These are phyloP conservation scores for Malus hybrid DNA, from an alignment of 331 rosid genomes.

Conservation along the genomic window DNA sequence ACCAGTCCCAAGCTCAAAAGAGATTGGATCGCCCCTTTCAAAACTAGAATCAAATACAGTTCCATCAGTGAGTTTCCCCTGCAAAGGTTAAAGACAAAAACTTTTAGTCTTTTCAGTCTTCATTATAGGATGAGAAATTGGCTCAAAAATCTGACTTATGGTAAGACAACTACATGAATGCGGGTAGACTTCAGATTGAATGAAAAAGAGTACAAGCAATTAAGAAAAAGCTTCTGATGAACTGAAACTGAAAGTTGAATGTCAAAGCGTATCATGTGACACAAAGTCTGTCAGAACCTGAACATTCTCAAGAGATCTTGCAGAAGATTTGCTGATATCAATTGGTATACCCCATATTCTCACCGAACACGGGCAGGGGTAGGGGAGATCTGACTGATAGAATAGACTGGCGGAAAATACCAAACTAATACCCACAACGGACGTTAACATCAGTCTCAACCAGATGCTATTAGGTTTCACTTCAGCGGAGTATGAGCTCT, in stretches of 20 bases:
- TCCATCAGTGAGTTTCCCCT: slow-evolving; percentile 97
- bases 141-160: not conserved
- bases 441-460: not conserved
- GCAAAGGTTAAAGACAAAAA: slow-evolving; percentile 15
- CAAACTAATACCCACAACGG: not conserved
- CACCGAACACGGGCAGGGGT: not conserved
- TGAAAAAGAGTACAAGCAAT: not conserved
- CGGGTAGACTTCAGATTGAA: not conserved
- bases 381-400: not conserved
- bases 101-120: not conserved
- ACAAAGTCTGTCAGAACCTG: not conserved
- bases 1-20: slow-evolving; percentile 85
- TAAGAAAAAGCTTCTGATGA: not conserved
- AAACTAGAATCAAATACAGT: slow-evolving; percentile 94
- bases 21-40: slow-evolving; percentile 78
- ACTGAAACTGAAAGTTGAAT: not conserved
- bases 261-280: not conserved
- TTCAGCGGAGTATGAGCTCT: not conserved
- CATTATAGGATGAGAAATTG: not conserved
- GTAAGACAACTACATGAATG: not conserved
- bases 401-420: not conserved
- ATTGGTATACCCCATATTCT: not conserved
- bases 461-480: not conserved
- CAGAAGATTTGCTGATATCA: not conserved
- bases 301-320: not conserved